Evolutionary conservation across 768 basidiomycete species (phyloP).

Genomic region (Chiua virens): DNA sequence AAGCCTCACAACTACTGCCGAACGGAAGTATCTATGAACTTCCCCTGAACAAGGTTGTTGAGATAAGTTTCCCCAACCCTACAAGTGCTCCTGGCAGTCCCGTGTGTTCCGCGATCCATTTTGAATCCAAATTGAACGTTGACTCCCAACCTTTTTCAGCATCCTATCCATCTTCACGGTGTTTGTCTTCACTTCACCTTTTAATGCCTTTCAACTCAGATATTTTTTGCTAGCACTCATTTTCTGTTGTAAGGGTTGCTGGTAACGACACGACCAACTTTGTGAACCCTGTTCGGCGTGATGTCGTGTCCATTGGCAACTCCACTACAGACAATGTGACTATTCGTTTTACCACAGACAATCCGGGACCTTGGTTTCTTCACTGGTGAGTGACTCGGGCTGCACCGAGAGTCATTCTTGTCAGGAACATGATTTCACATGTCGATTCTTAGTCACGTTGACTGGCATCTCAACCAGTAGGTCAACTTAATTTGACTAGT

Average conservation of each 20-base stretch:
- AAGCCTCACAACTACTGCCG: constrained; percentile 49
- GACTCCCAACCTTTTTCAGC: constrained; percentile 23
- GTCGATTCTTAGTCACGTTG: constrained; percentile 21
- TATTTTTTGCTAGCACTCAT: constrained; percentile 29
- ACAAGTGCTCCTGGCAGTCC: constrained; percentile 26
- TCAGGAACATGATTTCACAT: background rate
- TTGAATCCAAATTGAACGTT: too few relatives aligned
- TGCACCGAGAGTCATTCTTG: background rate
- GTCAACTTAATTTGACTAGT: background rate
- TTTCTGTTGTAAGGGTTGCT: constrained; percentile 36
- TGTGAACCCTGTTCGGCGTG: constrained; percentile 37
- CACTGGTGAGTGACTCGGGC: constrained; percentile 38
- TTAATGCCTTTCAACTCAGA: background rate
- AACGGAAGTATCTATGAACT: constrained; percentile 48
- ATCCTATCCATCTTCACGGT: constrained; percentile 44
- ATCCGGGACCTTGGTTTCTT: constrained; percentile 62
- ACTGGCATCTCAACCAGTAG: constrained; percentile 31
- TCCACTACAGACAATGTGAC: constrained; percentile 43
- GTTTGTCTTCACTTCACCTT: constrained; percentile 22
- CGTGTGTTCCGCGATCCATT: constrained; percentile 6
- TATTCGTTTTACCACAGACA: constrained; percentile 63
- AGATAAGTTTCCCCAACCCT: constrained; percentile 46
- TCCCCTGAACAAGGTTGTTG: constrained; percentile 44
- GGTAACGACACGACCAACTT: constrained; percentile 33
- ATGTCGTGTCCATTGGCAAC: constrained; percentile 29